Conservation (phyloP, 1,139 yeast species). For the Candida glucosophila region DNA sequence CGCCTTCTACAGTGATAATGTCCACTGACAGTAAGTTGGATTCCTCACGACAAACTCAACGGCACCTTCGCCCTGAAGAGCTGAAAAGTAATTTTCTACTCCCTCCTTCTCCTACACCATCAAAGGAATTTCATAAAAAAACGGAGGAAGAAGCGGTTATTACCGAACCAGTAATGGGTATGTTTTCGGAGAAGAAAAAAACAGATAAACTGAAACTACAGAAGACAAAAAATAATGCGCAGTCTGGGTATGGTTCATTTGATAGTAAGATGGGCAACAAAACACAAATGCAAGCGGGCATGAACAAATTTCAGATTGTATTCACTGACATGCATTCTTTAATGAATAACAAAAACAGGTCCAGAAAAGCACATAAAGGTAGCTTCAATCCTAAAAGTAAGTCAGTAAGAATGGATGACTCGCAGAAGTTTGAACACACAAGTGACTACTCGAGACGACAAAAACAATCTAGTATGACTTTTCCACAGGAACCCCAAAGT, state of each 20-base stretch:
- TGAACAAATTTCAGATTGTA: constrained; percentile 46
- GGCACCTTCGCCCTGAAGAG: too few relatives aligned
- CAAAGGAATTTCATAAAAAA: constrained; percentile 13
- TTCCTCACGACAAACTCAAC: too few relatives aligned
- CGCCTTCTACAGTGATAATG: constrained; percentile 27
- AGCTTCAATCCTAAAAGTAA: too few relatives aligned
- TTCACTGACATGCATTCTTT: constrained; percentile 42
- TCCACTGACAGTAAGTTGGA: constrained; percentile 15
- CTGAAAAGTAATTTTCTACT: constrained; percentile 6
- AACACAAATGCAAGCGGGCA: constrained; percentile 36
- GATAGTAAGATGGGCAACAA: constrained; percentile 7
- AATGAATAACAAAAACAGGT: constrained; percentile 28
- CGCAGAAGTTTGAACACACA: constrained; percentile 4
- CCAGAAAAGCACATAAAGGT: too few relatives aligned
- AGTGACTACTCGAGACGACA: constrained; percentile 4
- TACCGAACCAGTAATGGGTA: constrained; percentile 41
- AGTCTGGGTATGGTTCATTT: constrained; percentile 1
- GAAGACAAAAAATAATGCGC: constrained; percentile 8
- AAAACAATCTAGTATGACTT: too few relatives aligned
- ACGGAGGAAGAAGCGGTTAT: constrained; percentile 10
- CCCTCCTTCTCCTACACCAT: constrained; percentile 38
- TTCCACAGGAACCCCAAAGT: too few relatives aligned
- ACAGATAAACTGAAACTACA: constrained; percentile 5
- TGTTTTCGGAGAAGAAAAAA: constrained; percentile 26
- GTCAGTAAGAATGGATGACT: too few relatives aligned